These are phyloP conservation scores for Kwoniella shivajii DNA, from an alignment of 1,284 basidiomycete genomes.

Conservation along the genomic window DNA sequence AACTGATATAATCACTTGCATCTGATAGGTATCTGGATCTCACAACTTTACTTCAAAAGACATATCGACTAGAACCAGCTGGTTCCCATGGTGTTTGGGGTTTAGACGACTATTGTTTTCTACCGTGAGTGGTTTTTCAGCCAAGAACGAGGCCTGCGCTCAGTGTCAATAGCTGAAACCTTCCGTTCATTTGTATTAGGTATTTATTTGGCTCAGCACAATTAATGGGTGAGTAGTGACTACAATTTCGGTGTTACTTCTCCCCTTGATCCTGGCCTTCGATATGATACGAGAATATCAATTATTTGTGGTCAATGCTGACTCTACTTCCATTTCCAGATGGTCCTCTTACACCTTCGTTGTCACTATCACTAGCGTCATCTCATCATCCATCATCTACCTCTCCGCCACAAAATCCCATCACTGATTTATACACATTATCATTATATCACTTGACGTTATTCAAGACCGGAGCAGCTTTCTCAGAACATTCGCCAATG, in stretches of 20 bases:
- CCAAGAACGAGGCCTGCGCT: not conserved
- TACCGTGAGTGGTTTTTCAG: constrained; percentile 57
- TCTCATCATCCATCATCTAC: constrained; percentile 3
- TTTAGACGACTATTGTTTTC: constrained; percentile 88
- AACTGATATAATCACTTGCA: not conserved
- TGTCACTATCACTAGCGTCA: constrained; percentile 32
- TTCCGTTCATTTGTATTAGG: constrained; percentile 13
- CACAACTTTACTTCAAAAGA: constrained; percentile 83
- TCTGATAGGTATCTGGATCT: constrained; percentile 72
- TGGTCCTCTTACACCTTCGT: constrained; percentile 28
- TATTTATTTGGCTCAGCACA: constrained; percentile 93
- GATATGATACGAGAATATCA: too few species aligned
- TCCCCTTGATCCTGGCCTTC: not conserved
- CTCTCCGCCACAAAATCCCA: constrained; percentile 33
- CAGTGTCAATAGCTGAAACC: not conserved
- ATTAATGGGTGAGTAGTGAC: constrained; percentile 59
- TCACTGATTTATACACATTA: constrained; percentile 74
- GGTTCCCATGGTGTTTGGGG: constrained; percentile 99
- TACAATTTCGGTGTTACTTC: not conserved
- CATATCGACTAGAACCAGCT: constrained; percentile 90
- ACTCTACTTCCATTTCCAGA: constrained; percentile 12
- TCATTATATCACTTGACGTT: constrained; percentile 76
- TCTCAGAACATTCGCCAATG: constrained; percentile 90
- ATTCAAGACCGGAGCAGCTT: constrained; percentile 77
- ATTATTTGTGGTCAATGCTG: not conserved